phyloP scores from a whole-genome alignment of 495 filamentous ascomycete species.

The Chaetomium tenue region DNA sequence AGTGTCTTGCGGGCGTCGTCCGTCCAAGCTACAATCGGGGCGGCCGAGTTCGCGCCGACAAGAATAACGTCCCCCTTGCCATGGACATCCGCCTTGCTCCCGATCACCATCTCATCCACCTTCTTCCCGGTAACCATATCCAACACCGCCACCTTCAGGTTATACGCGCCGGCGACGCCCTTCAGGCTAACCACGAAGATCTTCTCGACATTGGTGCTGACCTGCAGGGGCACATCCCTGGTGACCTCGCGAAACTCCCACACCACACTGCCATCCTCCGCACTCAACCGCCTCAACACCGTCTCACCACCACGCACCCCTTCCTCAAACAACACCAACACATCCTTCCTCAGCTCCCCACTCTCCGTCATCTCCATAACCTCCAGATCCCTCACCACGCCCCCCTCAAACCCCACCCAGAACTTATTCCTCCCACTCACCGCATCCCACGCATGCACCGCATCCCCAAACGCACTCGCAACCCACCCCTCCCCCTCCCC shows the following conservation, averaged over 20 bases:
- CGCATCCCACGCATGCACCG: constrained; percentile 80
- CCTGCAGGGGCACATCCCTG: constrained; percentile 70
- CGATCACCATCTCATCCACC: constrained; percentile 62
- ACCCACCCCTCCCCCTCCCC: constrained; percentile 72
- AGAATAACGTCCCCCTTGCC: constrained; percentile 67
- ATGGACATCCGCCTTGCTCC: constrained; percentile 69
- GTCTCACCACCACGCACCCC: constrained; percentile 39
- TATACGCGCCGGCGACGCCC: constrained; percentile 63
- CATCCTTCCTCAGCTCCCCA: constrained; percentile 57
- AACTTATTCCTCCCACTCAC: constrained; percentile 76
- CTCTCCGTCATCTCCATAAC: constrained; percentile 68
- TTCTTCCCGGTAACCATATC: constrained; percentile 69
- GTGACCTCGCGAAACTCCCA: constrained; percentile 74
- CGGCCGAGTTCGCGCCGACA: constrained; percentile 78
- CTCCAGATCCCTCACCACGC: constrained; percentile 72
- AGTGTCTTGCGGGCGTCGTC: constrained; percentile 65
- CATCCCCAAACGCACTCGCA: constrained; percentile 63
- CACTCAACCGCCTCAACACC: constrained; percentile 68
- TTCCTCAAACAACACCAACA: constrained; percentile 62
- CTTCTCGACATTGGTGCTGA: constrained; percentile 70
- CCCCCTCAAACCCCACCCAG: constrained; percentile 59
- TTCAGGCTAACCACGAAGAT: constrained; percentile 77
- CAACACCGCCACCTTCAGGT: constrained; percentile 69
- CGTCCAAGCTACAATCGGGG: constrained; percentile 79
- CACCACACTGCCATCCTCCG: constrained; percentile 65